Evolutionary conservation across 768 basidiomycete species (phyloP).

Genomic region (Pleurotus salmoneostramineus): DNA sequence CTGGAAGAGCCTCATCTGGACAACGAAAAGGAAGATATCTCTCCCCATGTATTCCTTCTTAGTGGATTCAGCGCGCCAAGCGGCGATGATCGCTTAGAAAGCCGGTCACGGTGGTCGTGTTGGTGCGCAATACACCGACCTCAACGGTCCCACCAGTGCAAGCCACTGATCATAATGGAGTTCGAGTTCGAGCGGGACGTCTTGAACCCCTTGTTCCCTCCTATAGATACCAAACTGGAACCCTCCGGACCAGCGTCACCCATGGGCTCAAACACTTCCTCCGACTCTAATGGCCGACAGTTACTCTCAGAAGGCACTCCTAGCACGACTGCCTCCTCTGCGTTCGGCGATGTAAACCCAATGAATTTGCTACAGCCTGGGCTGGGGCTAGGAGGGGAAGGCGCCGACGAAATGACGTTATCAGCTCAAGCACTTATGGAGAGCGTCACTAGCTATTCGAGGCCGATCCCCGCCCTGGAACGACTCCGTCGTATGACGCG

Average conservation of each 20-base stretch:
- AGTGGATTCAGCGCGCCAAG: conserved; percentile 71
- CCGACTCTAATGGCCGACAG: neutral
- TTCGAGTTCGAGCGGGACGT: conserved; percentile 73
- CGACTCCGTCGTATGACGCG: conserved; percentile 50
- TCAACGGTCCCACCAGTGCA: conserved; percentile 13
- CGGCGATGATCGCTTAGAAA: conserved; percentile 32
- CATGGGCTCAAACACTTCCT: neutral
- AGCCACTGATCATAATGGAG: conserved; percentile 61
- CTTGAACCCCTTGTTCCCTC: conserved; percentile 68
- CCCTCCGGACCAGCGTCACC: neutral
- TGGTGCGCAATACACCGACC: conserved; percentile 69
- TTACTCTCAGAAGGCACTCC: neutral
- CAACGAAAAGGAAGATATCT: conserved; percentile 36
- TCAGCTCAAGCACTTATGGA: conserved; percentile 59
- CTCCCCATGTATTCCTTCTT: conserved; percentile 64
- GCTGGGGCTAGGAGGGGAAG: neutral
- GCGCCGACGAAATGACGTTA: conserved; percentile 34
- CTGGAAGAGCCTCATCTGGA: conserved; percentile 44
- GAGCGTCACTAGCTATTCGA: conserved; percentile 64
- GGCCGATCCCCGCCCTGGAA: conserved; percentile 68
- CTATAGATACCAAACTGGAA: conserved; percentile 11
- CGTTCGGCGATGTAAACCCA: neutral
- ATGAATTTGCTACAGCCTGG: neutral
- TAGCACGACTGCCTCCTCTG: neutral
- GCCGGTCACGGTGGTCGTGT: conserved; percentile 51